Base-by-base conservation (phyloP, 768 basidiomycete genomes). In the Hericium erinaceus region DNA sequence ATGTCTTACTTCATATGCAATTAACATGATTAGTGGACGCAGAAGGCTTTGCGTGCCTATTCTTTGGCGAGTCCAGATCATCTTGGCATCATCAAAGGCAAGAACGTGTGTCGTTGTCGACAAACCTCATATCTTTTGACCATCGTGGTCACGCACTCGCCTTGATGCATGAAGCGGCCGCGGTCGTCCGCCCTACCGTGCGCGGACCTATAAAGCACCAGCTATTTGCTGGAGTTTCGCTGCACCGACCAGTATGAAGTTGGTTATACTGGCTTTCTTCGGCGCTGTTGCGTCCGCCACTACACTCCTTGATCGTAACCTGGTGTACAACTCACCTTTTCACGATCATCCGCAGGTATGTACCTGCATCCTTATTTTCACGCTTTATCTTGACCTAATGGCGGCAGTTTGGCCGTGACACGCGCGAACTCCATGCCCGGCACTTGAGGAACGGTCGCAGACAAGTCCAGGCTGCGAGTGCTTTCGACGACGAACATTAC, bases 401-500 rank as follows among this genome's bases (percentile, higher is more conserved):
- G 40, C 24, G 56, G 58, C 55, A 80, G 78, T 68, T 78, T 55
- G 68, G 70, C 13, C 69, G 72, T 48, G 67, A 78, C 58, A 77
- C 72, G 26, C 60, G 62, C 0, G 61, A 64, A 5, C 67, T 78
- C 37, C 68, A 76, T 46, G 64, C 68, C n/a, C 72, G 73, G 20
- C 72, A 74, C 61, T 59, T 73, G 18, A 63, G 68, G 22, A 67
- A 67, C 59, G 60, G 61, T 28, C 70, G 72, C 40, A 66, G 77
- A 38, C 75, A 77, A 57, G 65, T 64, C 3, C 68, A 64, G 4
- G 70, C 71, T 53, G 71, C 74, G 1, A 60, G 63, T 26, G 60
- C 63, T n/a, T 80, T 79, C 62, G 66, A 64, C n/a, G 78, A 80
- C 63, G 69, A 73, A n/a, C 74, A 75, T 56, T 80, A 80, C 63